Conservation (phyloP, 148 eudicot species). For the Dysphania ambrosioides region DNA sequence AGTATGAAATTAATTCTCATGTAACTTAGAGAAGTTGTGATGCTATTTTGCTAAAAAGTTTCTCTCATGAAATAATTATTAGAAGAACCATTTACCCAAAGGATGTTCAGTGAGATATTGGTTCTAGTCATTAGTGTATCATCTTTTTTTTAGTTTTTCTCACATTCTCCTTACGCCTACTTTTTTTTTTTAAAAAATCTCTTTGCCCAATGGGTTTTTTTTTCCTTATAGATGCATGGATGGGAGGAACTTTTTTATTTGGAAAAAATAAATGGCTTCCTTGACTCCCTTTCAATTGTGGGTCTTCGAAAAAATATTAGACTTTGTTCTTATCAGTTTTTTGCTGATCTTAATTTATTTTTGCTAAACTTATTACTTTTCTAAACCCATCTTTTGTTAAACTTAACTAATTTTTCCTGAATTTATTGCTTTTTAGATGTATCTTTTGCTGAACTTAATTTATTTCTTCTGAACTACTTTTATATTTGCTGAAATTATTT, state of each 20-base stretch:
- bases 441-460: too few species aligned
- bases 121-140: neutral
- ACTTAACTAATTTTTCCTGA: too few species aligned
- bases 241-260: neutral
- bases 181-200: neutral
- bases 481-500: too few species aligned
- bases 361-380: too few species aligned
- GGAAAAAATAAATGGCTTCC: neutral
- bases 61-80: neutral
- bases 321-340: too few species aligned
- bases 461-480: too few species aligned
- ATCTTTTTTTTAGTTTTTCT: neutral
- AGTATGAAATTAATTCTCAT: neutral
- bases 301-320: too few species aligned
- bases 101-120: neutral
- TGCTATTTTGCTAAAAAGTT: neutral
- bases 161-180: neutral
- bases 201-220: neutral
- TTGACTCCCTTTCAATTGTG: neutral
- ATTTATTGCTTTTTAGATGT: too few species aligned
- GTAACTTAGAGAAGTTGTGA: neutral
- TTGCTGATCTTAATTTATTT: too few species aligned
- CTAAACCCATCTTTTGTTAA: too few species aligned
- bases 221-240: neutral
- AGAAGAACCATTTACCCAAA: neutral